Evolutionary conservation across 805 yeast species (phyloP).

Genomic region (Monosporozyma servazzii): DNA sequence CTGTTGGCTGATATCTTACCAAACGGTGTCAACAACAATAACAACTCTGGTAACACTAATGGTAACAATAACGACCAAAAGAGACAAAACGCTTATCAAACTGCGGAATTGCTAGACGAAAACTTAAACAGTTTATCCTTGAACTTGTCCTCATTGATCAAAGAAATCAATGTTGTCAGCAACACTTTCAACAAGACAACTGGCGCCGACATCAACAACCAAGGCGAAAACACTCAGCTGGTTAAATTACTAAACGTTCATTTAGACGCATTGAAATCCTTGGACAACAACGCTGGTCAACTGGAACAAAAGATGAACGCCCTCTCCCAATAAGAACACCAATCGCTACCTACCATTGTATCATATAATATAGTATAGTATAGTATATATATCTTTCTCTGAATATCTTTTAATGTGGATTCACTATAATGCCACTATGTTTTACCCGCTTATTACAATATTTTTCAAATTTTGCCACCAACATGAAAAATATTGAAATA

Average conservation of each 20-base stretch:
- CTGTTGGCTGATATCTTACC: conserved; percentile 31
- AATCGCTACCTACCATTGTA: not conserved
- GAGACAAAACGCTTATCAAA: conserved; percentile 78
- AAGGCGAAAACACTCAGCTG: conserved; percentile 47
- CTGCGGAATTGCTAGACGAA: conserved; percentile 79
- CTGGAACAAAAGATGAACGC: conserved; percentile 57
- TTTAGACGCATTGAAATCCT: conserved; percentile 79
- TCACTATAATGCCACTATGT: not conserved
- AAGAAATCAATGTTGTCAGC: conserved; percentile 76
- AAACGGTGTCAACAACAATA: conserved; percentile 8
- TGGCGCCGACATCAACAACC: conserved; percentile 25
- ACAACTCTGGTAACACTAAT: conserved; percentile 18
- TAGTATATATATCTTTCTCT: not conserved
- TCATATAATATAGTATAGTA: not conserved
- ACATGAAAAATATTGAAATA: not conserved
- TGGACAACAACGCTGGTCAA: conserved; percentile 62
- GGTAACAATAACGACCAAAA: conserved; percentile 55
- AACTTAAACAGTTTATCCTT: conserved; percentile 69
- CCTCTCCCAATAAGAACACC: conserved; percentile 10
- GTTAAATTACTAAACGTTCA: conserved; percentile 80
- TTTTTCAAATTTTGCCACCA: conserved; percentile 1
- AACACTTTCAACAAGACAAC: conserved; percentile 65
- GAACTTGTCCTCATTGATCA: conserved; percentile 64
- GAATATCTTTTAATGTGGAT: not conserved
- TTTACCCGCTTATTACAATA: not conserved